phyloP scores from a whole-genome alignment of 768 basidiomycete species.

The Tephrocybe sp. region DNA sequence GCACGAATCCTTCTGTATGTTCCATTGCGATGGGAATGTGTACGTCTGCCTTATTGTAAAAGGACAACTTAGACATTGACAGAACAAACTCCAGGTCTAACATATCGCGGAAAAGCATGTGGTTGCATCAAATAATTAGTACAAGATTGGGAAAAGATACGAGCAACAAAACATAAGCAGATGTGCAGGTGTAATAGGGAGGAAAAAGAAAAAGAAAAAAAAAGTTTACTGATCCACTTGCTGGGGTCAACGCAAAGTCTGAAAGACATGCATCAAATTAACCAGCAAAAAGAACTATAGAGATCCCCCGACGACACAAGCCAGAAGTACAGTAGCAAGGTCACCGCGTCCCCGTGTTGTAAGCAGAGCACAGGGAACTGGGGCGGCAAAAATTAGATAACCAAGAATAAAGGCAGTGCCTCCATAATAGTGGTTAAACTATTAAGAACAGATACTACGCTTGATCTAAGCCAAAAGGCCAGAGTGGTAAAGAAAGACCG shows the following conservation, averaged over 20 bases:
- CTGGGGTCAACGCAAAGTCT: too few species aligned
- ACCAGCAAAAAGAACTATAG: too few species aligned
- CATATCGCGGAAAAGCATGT: too few species aligned
- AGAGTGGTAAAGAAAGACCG: conserved; percentile 73
- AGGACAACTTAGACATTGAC: too few species aligned
- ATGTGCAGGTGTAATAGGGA: too few species aligned
- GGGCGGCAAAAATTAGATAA: conserved; percentile 57
- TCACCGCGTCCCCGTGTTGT: conserved; percentile 52
- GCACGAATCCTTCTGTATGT: neutral
- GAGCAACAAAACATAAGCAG: too few species aligned
- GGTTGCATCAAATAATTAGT: too few species aligned
- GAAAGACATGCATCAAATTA: too few species aligned
- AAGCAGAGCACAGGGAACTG: conserved; percentile 53
- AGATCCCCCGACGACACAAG: conserved; percentile 69
- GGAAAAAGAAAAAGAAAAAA: too few species aligned
- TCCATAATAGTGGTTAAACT: conserved; percentile 68
- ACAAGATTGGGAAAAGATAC: too few species aligned
- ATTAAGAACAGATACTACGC: conserved; percentile 97
- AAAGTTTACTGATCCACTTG: too few species aligned
- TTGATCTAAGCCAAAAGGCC: conserved; percentile 97
- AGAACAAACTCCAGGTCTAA: too few species aligned
- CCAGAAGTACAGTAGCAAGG: conserved; percentile 53
- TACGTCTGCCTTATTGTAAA: neutral
- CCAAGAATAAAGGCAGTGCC: conserved; percentile 52
- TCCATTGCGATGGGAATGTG: neutral